Base-by-base conservation (phyloP, 306 rosid genomes). In the Crotalaria pallida region DNA sequence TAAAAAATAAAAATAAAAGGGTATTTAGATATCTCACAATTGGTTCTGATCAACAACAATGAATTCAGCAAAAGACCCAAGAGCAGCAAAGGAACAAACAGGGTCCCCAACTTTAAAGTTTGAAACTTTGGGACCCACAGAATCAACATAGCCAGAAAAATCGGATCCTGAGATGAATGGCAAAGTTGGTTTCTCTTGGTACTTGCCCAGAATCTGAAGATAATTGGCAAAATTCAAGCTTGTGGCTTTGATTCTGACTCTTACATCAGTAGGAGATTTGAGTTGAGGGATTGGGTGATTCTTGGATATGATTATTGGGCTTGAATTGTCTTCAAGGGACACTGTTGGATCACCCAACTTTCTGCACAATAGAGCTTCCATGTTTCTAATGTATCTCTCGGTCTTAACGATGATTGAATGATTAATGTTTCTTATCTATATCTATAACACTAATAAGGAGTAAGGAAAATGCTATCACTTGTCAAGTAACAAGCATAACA, bases 211-310 rank as follows among this genome's bases (percentile, higher is more conserved):
- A 36, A 94, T 77, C 85, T 90, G 97, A 22, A 88, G 80, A 79
- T 94, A 90, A 77, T 94, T 94, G 16, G 95, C 97, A 52, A 76
- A 94, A 83, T 94, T 94, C 91, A 94, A 87, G 85, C 98, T 94
- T 21, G 97, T 85, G 21, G 96, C 96, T 85, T 81, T 90, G 65
- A 94, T 70, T 45, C 87, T 87, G 57, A 94, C 92, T 72, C 97
- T 85, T 15, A 90, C 95, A 0, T 95, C 53, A 26, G 92, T 80
- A 11, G 97, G 90, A 52, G 89, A 77, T 6, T 71, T 48, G 51
- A 94, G 61, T 58, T 77, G 71, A 12, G 98, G 98, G 21, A 90
- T 74, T 5, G 94, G 90, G 45, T 84, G 84, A 18, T 56, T 80
- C 67, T 72, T 84, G 0, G 81, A 81, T 24, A 90, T 10, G 2